phyloP scores from a whole-genome alignment of 2,329 filamentous ascomycete genomes.

The Scytalidium lignicola region DNA sequence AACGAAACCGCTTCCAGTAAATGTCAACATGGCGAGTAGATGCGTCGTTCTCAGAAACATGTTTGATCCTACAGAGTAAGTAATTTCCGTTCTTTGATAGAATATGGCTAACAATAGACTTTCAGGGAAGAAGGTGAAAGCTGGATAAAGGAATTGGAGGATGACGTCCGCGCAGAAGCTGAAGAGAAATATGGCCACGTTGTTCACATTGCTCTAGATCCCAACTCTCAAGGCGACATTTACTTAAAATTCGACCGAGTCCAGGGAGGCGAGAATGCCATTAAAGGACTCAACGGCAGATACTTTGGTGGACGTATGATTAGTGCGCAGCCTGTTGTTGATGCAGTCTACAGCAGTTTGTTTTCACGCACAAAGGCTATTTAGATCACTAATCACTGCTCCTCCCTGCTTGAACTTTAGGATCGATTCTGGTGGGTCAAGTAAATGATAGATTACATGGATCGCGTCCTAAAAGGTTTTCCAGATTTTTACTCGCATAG shows the following conservation, averaged over 20 bases:
- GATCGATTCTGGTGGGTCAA: conserved; percentile 19
- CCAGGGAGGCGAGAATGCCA: conserved; percentile 91
- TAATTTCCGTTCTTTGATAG: conserved; percentile 20
- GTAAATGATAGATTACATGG: not conserved
- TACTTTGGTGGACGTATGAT: conserved; percentile 93
- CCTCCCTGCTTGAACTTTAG: conserved; percentile 17
- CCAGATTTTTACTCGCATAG: not conserved
- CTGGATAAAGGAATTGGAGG: conserved; percentile 92
- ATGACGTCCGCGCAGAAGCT: conserved; percentile 89
- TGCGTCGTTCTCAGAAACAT: conserved; percentile 94
- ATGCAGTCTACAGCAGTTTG: conserved; percentile 97
- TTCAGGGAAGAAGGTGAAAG: conserved; percentile 74
- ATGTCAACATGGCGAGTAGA: conserved; percentile 86
- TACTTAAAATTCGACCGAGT: conserved; percentile 98
- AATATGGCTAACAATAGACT: conserved; percentile 27
- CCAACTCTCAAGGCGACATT: conserved; percentile 90
- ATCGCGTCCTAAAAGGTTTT: not conserved
- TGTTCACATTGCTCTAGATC: conserved; percentile 92
- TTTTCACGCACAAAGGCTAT: conserved; percentile 83
- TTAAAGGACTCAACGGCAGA: conserved; percentile 94
- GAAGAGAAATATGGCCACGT: conserved; percentile 95
- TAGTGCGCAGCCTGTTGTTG: conserved; percentile 91
- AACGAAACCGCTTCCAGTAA: conserved; percentile 71
- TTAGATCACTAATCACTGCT: conserved; percentile 41
- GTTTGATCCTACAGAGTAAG: conserved; percentile 89